Evolutionary conservation across 2,329 filamentous ascomycete species (phyloP).

Genomic region (Talaromyces verruculosus): DNA sequence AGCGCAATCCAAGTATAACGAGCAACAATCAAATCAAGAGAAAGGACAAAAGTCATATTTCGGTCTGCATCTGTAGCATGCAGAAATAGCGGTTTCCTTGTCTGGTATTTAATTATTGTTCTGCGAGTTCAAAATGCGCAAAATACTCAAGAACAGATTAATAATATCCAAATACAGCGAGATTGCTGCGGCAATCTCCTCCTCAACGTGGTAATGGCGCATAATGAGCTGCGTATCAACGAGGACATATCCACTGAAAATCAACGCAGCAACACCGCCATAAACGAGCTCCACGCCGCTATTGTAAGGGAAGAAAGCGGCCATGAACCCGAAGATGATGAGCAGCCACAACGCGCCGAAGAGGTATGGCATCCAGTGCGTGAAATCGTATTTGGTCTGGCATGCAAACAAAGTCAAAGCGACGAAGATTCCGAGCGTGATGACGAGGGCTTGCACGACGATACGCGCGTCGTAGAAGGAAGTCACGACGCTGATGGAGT

Average conservation of each 20-base stretch:
- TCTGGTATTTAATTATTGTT: constrained; percentile 70
- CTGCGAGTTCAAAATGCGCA: constrained; percentile 95
- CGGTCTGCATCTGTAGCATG: not conserved
- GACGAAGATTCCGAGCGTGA: constrained; percentile 70
- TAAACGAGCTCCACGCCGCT: constrained; percentile 82
- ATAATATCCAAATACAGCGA: constrained; percentile 94
- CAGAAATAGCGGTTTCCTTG: not conserved
- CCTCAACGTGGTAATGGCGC: constrained; percentile 94
- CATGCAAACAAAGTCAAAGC: constrained; percentile 78
- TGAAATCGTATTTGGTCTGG: constrained; percentile 98
- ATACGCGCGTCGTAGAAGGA: constrained; percentile 82
- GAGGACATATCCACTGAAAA: constrained; percentile 93
- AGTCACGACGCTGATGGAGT: constrained; percentile 87
- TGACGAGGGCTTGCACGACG: constrained; percentile 84
- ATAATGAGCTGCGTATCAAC: constrained; percentile 96
- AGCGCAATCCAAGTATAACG: not conserved
- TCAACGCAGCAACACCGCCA: constrained; percentile 73
- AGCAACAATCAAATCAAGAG: not conserved
- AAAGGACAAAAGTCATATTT: not conserved
- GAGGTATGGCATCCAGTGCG: constrained; percentile 92
- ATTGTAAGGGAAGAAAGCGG: constrained; percentile 80
- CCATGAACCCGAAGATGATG: constrained; percentile 90
- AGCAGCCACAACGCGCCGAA: constrained; percentile 88
- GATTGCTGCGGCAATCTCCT: constrained; percentile 94
- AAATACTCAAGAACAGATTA: constrained; percentile 93